Evolutionary conservation across 805 yeast species (phyloP), one percentile per base, ranked within the genome.

Genomic region (Starmerella sirachaensis): DNA sequence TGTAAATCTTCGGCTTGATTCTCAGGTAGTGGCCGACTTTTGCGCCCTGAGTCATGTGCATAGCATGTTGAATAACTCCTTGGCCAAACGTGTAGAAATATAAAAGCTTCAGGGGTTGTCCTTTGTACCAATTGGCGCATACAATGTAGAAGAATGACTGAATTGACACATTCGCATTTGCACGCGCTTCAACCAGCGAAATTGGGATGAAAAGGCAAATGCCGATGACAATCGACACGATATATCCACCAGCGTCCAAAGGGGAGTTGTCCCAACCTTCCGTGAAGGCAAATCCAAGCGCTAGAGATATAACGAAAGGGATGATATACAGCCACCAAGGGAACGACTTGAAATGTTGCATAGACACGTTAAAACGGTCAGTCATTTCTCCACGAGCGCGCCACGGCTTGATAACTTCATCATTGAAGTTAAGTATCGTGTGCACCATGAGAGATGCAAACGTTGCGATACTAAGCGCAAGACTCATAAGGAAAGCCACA

Each of bases 11-110:
- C 2, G 83, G 84, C 0, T 78, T 74, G 18, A 78, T 60, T 46
- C 74, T 74, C 50, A 74, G 56, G 50, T 78, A 78, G 45, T 77
- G 82, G 2, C 73, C 81, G 51, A 72, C 54, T 48, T 78, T 77
- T 66, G 46, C 46, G 18, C 46, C 29, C 39, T 42, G 43, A 12
- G 41, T 38, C 64, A 70, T 69, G 50, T 75, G 78, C 17, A 66
- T 61, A 26, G 70, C 62, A 52, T 68, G 74, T 38, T 65, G 63
- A 31, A 72, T 63, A 1, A 78, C 77, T 49, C 74, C 80, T 13
- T 55, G 53, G 34, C 68, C 68, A 33, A 66, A 66, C 22, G 73
- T 64, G 48, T 70, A 70, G 54, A 66, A 72, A 23, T 79, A 78
- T 43, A 66, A 67, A 7, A 76, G 69, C 55, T 74, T 74, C 59